Base-by-base conservation (phyloP, 2,329 filamentous ascomycete genomes). In the Cercospora sojina region DNA sequence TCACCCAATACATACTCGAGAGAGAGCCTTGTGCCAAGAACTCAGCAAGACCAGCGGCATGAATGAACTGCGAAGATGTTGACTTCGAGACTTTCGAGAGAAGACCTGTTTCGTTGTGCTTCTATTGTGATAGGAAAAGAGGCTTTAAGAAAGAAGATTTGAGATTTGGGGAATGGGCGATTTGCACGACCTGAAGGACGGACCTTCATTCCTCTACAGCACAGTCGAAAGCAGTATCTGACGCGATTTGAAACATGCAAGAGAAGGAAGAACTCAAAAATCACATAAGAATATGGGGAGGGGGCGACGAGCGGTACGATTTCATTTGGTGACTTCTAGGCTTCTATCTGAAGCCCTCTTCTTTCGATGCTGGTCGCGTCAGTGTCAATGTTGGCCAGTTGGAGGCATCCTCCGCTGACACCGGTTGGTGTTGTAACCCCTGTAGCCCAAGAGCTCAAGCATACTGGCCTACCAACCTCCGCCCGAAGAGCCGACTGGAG, bases 391-490 rank as follows among this genome's bases (percentile, higher is more conserved):
- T 27, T 27, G 23, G 47, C 16, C 47, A 27, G 20, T 25, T 13
- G 23, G 47, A 53, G 13, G 13, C 20, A 53, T 47, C 41, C 25
- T 20, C 25, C 25, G 41, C 43, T 18, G 25, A 38, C n/a, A 16
- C 23, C 47, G 47, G 3, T 35, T 53, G 18, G 51, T 63, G 32
- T 41, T 27, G 29, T 8, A 57, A 20, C 16, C 23, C 13, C 32
- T 35, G 20, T 1, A n/a, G 5, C 13, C 10, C 32, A 23, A 49
- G 10, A 31, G 49, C 32, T 16, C 51, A 43, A 63, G 29, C 7
- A 31, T 56, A 18, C 43, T 23, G 53, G 31, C 62, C 32, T 68
- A 67, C 68, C 68, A 69, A 32, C 60, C 64, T 47, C 62, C 65
- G 47, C 41, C 56, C 31, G 59, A 55, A 10, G 67, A 56, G 53